Evolutionary conservation across 495 filamentous ascomycete genomes (phyloP).

Genomic region (Aspergillus taichungensis): DNA sequence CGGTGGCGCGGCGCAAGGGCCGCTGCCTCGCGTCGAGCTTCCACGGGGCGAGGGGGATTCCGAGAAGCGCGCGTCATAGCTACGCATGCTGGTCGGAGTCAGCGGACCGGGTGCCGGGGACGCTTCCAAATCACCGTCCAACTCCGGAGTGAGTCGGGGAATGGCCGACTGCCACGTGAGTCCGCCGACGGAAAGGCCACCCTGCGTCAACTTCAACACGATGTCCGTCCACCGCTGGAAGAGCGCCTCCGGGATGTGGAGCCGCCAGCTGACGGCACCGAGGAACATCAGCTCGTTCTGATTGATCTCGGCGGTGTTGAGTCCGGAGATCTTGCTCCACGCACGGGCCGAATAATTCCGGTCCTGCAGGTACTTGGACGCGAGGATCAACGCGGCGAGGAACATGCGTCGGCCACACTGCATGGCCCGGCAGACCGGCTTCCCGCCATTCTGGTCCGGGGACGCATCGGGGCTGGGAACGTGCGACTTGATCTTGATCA

Average conservation of each 20-base stretch:
- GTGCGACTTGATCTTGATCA: slow-evolving; percentile 87
- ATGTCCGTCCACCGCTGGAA: slow-evolving; percentile 92
- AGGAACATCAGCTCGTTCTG: slow-evolving; percentile 93
- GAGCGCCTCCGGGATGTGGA: slow-evolving; percentile 80
- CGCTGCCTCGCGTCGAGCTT: slow-evolving; percentile 7
- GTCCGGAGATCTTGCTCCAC: slow-evolving; percentile 96
- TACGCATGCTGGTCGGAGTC: slow-evolving; percentile 22
- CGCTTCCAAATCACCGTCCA: slow-evolving; percentile 28
- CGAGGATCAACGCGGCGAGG: slow-evolving; percentile 81
- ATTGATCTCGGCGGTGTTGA: slow-evolving; percentile 88
- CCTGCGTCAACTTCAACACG: slow-evolving; percentile 74
- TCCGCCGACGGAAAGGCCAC: slow-evolving; percentile 26
- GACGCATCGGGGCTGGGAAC: slow-evolving; percentile 78
- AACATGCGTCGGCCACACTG: slow-evolving; percentile 98
- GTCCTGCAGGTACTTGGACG: slow-evolving; percentile 96
- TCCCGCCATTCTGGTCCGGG: slow-evolving; percentile 75
- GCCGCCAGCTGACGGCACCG: slow-evolving; percentile 80
- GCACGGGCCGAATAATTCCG: slow-evolving; percentile 94
- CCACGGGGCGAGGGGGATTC: slow-evolving; percentile 32
- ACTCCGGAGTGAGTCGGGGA: slow-evolving; percentile 65
- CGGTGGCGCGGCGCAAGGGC: not conserved
- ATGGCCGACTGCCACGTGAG: slow-evolving; percentile 69
- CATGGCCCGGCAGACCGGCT: slow-evolving; percentile 65
- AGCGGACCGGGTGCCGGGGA: slow-evolving; percentile 3
- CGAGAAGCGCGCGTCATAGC: slow-evolving; percentile 21